These are phyloP conservation scores for Termitomyces heimii DNA, from an alignment of 768 basidiomycete species.

Conservation along the genomic window DNA sequence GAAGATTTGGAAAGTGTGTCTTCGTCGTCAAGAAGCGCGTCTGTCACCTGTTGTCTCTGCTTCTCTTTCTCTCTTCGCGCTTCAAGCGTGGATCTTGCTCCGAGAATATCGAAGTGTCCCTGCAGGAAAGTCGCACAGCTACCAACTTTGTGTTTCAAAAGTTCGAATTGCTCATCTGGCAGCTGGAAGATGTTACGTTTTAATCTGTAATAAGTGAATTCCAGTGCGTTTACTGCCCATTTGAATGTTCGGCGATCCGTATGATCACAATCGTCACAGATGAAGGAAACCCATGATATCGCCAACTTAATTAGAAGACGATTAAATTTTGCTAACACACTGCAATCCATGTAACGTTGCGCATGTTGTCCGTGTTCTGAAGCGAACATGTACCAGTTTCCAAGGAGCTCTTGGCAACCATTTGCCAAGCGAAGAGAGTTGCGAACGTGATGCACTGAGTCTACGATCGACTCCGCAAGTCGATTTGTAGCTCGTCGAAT, in stretches of 20 bases:
- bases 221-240: conserved; percentile 96
- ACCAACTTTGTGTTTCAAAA: conserved; percentile 87
- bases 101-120: conserved; percentile 96
- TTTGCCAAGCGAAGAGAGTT: conserved; percentile 51
- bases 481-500: conserved; percentile 87
- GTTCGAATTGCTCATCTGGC: conserved; percentile 83
- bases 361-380: conserved; percentile 93
- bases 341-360: conserved; percentile 80
- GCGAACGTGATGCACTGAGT: conserved; percentile 85
- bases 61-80: conserved; percentile 88
- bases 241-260: conserved; percentile 94
- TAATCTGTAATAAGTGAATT: conserved; percentile 86
- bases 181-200: conserved; percentile 87
- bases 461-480: conserved; percentile 88
- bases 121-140: conserved; percentile 96
- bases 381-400: conserved; percentile 95
- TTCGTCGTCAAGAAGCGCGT: conserved; percentile 38
- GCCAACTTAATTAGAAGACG: conserved; percentile 82
- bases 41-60: conserved; percentile 52
- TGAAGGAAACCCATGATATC: conserved; percentile 97
- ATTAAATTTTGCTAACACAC: conserved; percentile 69
- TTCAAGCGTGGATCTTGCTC: conserved; percentile 83
- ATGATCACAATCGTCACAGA: conserved; percentile 96
- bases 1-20: conserved; percentile 37
- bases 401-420: conserved; percentile 78